Base-by-base conservation (phyloP, 345 rosid genomes). In the Linum lewisii region DNA sequence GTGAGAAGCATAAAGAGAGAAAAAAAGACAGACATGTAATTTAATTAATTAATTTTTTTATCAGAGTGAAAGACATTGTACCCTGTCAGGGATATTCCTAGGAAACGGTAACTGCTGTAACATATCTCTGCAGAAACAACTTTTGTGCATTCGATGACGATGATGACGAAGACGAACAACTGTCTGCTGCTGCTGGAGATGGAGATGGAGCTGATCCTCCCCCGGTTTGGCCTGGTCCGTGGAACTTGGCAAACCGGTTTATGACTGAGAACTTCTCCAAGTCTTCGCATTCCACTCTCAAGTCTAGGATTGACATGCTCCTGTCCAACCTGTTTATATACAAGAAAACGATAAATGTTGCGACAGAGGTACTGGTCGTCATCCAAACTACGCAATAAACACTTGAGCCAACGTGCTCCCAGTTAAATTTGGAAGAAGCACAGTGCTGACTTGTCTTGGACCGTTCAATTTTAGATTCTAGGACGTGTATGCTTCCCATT, bases 61-160 rank as follows among this genome's bases (percentile, higher is more conserved):
- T 85, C 81, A 89, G 65, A 93, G 90, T 58, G 99, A 78, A 51
- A 89, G 87, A 78, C 99, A 87, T 60, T 81, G 97, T 81, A 85
- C 82, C 79, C 77, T 78, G 63, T 87, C 99, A 44, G 99, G 99
- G 68, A 89, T 79, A 74, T 83, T 80, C 75, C 66, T 79, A 57
- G 99, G 95, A 81, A 87, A 81, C 20, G 97, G 85, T n/a, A 63
- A 84, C 71, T 45, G 94, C 86, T 62, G 82, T 76, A 67, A 87
- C 95, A 76, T 93, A 93, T 84, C 94, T 81, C 69, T 87, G 95
- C 63, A 82, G 85, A 59, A 60, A 72, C 67, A 74, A 71, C 78
- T 69, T 83, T 67, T 61, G 79, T 38, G 82, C 18, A 77, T 53
- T 70, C 57, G 69, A 79, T 38, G 73, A 55, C 44, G 87, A 72